Conservation (phyloP, 805 yeast genomes). For the Cyberlindnera americana region DNA sequence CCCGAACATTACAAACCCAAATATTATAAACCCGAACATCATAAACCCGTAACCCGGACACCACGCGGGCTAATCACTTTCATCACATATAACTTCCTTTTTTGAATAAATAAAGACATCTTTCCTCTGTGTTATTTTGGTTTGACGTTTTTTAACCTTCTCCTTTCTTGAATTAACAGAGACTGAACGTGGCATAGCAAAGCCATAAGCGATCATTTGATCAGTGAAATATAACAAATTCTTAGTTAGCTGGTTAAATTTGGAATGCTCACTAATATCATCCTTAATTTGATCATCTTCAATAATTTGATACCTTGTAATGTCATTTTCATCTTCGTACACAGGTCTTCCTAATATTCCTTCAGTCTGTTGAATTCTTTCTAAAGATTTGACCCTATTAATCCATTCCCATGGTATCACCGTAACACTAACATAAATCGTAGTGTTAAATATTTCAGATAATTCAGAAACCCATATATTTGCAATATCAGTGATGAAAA, state of each 20-base stretch:
- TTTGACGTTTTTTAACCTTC: slow-evolving; percentile 23
- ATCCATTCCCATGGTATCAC: slow-evolving; percentile 87
- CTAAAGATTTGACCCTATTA: slow-evolving; percentile 55
- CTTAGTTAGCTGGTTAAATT: slow-evolving; percentile 32
- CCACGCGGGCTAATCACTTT: slow-evolving; percentile 29
- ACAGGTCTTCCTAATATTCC: slow-evolving; percentile 74
- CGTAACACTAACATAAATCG: slow-evolving; percentile 67
- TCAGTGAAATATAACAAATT: slow-evolving; percentile 46
- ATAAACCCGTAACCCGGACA: no score
- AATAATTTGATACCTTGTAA: slow-evolving; percentile 22
- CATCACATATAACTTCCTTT: slow-evolving; percentile 39
- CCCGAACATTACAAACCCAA: no score
- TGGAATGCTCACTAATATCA: slow-evolving; percentile 9
- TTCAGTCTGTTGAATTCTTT: slow-evolving; percentile 58
- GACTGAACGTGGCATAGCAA: slow-evolving; percentile 53
- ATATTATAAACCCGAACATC: no score
- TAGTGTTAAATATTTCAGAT: slow-evolving; percentile 69
- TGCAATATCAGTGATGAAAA: slow-evolving; percentile 74
- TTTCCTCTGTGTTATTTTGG: slow-evolving; percentile 26
- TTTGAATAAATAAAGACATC: slow-evolving; percentile 42
- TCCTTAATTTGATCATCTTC: slow-evolving; percentile 14
- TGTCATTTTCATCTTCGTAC: slow-evolving; percentile 48
- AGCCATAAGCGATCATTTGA: slow-evolving; percentile 51
- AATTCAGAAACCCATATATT: slow-evolving; percentile 71
- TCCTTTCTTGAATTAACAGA: slow-evolving; percentile 24